Evolutionary conservation across 257 asterid genomes (phyloP), one percentile per base, ranked within the genome.

Genomic region (Fraxinus americana): DNA sequence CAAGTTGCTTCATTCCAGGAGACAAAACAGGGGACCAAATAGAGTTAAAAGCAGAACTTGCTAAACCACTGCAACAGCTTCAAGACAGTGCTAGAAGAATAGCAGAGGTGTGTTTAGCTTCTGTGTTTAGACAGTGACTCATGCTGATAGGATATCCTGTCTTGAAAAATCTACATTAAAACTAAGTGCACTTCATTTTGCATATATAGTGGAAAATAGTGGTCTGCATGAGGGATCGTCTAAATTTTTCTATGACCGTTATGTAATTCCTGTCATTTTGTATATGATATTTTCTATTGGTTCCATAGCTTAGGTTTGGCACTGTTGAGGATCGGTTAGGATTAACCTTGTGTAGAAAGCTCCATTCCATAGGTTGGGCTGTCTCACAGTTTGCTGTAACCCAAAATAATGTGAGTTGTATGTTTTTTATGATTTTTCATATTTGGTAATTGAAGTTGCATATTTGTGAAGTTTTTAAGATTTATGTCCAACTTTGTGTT

Each of bases 231-330:
- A 63, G 48, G 43, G 45, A 50, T 11, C 13, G 2, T 39, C 65
- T 23, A 13, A 21, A 10, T 59, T 75, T 48, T 74, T 35, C 8
- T 82, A 69, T 39, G 71, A 48, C 61, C 30, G 30, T 81, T n/a
- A n/a, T 61, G 67, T 74, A 80, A 57, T 81, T 73, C 59, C 74
- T 45, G 68, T 79, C 77, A 78, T 81, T 85, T 78, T 78, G 83
- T 85, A 77, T 84, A 80, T 83, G 71, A 85, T 80, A 77, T 78
- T 74, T 77, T 83, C 78, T 80, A 78, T 84, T 86, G 90, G 88
- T 82, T 89, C 90, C 94, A 85, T 94, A 94, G 98, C 97, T 94
- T 97, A 94, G 98, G 91, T 94, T 86, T 85, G 97, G 97, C 91
- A 85, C 87, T 71, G 90, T 92, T 78, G 95, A 92, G 94, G 97